phyloP scores from a whole-genome alignment of 805 yeast species.

The Hanseniaspora taiwanica region DNA sequence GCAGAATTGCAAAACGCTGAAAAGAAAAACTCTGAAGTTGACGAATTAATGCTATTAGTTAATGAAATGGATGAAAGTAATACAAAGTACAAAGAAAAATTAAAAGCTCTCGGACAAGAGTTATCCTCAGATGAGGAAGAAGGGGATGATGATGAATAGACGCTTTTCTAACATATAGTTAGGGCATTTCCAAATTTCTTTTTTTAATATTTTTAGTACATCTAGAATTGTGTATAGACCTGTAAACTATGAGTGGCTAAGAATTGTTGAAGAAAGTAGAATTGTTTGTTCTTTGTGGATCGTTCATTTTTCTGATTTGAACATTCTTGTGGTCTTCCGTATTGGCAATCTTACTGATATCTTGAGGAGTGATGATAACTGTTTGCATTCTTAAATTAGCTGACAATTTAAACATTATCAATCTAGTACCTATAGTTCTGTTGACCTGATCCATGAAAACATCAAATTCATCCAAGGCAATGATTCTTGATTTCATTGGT shows the following conservation, averaged over 20 bases:
- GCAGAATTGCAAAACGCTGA: slow-evolving; percentile 5
- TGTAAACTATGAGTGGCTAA: too few relatives aligned
- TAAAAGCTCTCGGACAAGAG: slow-evolving; percentile 41
- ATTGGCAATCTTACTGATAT: slow-evolving; percentile 50
- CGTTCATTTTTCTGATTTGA: slow-evolving; percentile 48
- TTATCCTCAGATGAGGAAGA: slow-evolving; percentile 62
- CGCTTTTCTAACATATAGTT: too few relatives aligned
- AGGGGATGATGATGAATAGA: slow-evolving; percentile 35
- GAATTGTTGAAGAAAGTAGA: slow-evolving; percentile 10
- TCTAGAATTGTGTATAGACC: too few relatives aligned
- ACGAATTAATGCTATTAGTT: slow-evolving; percentile 64
- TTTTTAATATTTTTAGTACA: too few relatives aligned
- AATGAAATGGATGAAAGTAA: slow-evolving; percentile 65
- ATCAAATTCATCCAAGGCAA: slow-evolving; percentile 93
- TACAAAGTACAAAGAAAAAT: slow-evolving; percentile 38
- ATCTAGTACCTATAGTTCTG: slow-evolving; percentile 61
- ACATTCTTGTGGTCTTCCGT: slow-evolving; percentile 34
- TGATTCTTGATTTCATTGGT: slow-evolving; percentile 73
- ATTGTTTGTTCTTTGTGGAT: slow-evolving; percentile 25
- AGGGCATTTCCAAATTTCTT: too few relatives aligned
- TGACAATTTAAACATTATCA: slow-evolving; percentile 57
- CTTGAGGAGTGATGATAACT: slow-evolving; percentile 88
- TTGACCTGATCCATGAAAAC: slow-evolving; percentile 95
- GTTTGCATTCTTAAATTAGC: slow-evolving; percentile 53
- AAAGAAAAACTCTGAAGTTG: slow-evolving; percentile 26